Evolutionary conservation across 257 asterid genomes (phyloP), one percentile per base, ranked within the genome.

Genomic region (Mentha longifolia): DNA sequence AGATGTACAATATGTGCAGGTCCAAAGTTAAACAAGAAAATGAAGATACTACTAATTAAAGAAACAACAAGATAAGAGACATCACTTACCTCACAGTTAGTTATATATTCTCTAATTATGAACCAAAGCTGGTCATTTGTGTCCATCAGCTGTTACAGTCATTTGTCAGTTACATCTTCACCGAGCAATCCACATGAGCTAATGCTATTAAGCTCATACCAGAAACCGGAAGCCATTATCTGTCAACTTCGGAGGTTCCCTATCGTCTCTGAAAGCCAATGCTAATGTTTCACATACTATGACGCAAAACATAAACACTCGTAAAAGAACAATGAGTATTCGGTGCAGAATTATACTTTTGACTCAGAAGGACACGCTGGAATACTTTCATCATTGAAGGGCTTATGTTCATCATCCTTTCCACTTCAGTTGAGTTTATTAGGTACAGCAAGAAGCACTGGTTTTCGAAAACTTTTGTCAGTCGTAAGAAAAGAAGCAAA

Each of bases 121-220:
- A 89, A 95, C 98, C 99, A 95, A 78, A 95, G 92, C 74, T 95
- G 99, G 28, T 97, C 99, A 84, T 90, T 95, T 33, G 96, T 95
- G 39, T 95, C 99, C 99, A 95, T 89, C 83, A 94, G 85, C 98
- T 94, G 96, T 72, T 47, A 80, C 64, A 78, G 41, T 47, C 74
- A 78, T 63, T 63, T 39, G 72, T 87, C 70, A 89, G 78, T 75
- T 72, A 57, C 55, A 63, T 72, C 71, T 78, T 78, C 65, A 72
- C 61, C 66, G 62, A 63, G 77, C 71, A 84, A 76, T 58, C n/a
- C 15, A 56, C 50, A 61, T 41, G 67, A 54, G 65, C 41, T 55
- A 70, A 63, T 67, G 55, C 61, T 74, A 31, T 49, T 72, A 70
- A 73, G 63, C 79, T 68, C 91, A 52, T 83, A 95, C 98, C 98